Conservation (phyloP, 768 basidiomycete species). For the Leucogyrophana mollusca region DNA sequence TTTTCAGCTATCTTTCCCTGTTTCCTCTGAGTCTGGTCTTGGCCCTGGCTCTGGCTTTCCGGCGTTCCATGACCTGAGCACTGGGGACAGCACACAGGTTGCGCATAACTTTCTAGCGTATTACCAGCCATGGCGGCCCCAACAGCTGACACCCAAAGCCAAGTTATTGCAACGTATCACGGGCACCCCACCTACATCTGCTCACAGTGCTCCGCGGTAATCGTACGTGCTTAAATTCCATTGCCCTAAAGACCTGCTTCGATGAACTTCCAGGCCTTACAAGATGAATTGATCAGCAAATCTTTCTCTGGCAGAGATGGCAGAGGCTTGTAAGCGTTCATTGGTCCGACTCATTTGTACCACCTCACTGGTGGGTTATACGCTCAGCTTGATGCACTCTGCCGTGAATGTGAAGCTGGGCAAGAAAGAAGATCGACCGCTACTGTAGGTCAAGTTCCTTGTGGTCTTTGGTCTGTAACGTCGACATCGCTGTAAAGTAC, state of each 20-base stretch:
- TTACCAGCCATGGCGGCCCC: slow-evolving; percentile 15
- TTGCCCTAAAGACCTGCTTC: not conserved
- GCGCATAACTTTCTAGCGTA: not conserved
- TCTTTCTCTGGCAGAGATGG: slow-evolving; percentile 83
- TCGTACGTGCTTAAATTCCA: slow-evolving; percentile 44
- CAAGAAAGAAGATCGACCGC: slow-evolving; percentile 67
- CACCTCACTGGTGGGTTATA: slow-evolving; percentile 2
- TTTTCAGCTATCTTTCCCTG: too few relatives aligned
- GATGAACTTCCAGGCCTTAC: slow-evolving; percentile 52
- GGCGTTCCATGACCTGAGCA: slow-evolving; percentile 5
- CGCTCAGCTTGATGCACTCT: slow-evolving; percentile 67
- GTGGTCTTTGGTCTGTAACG: slow-evolving; percentile 5
- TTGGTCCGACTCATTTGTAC: not conserved
- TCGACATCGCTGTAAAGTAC: slow-evolving; percentile 44
- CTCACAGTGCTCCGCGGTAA: slow-evolving; percentile 64
- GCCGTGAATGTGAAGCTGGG: slow-evolving; percentile 76
- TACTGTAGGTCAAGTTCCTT: slow-evolving; percentile 46
- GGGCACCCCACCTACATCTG: slow-evolving; percentile 73
- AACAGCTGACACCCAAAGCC: slow-evolving; percentile 46
- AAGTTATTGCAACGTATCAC: slow-evolving; percentile 60
- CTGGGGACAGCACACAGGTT: not conserved
- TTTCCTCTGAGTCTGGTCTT: too few relatives aligned
- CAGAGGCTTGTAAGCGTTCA: slow-evolving; percentile 64
- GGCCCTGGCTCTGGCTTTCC: too few relatives aligned
- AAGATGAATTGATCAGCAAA: slow-evolving; percentile 85